These are phyloP conservation scores for Rachicladosporium sp. DNA, from an alignment of 2,329 filamentous ascomycete genomes.

Conservation along the genomic window DNA sequence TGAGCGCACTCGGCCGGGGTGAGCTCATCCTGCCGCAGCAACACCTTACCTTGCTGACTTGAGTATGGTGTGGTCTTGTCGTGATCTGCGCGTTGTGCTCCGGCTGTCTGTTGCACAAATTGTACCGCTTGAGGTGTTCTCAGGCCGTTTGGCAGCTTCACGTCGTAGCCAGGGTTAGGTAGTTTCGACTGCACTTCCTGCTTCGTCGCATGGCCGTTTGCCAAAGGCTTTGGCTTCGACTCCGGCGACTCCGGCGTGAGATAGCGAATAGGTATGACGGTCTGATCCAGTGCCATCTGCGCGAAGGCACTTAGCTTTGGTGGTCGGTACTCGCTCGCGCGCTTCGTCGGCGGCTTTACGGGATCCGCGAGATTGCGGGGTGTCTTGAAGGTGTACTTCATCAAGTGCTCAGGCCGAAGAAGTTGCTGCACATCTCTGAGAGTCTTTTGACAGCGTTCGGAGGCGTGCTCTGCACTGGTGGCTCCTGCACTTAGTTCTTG, in stretches of 20 bases:
- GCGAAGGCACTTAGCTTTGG: constrained; percentile 40
- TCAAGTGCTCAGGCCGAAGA: constrained; percentile 57
- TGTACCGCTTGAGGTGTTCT: too few species aligned
- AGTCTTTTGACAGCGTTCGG: constrained; percentile 56
- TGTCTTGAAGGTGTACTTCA: constrained; percentile 45
- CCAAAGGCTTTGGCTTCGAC: constrained; percentile 2
- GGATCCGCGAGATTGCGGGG: constrained; percentile 6
- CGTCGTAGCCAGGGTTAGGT: background rate
- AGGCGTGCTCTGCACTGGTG: constrained; percentile 42
- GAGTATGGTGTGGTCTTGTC: too few species aligned
- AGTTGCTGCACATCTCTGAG: constrained; percentile 64
- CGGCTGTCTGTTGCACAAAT: too few species aligned
- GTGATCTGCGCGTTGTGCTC: too few species aligned
- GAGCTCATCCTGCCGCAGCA: too few species aligned
- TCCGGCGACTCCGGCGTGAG: constrained; percentile 18
- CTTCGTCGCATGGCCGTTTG: constrained; percentile 4
- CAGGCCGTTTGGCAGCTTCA: background rate
- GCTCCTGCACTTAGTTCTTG: constrained; percentile 62
- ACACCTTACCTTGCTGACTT: too few species aligned
- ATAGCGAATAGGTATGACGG: constrained; percentile 26
- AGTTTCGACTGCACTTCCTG: background rate
- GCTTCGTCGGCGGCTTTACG: constrained; percentile 2
- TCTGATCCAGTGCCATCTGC: constrained; percentile 38
- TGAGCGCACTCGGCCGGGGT: too few species aligned
- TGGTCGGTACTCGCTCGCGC: constrained; percentile 6